Conservation (phyloP, 805 yeast species). For the Candida ortonii region DNA sequence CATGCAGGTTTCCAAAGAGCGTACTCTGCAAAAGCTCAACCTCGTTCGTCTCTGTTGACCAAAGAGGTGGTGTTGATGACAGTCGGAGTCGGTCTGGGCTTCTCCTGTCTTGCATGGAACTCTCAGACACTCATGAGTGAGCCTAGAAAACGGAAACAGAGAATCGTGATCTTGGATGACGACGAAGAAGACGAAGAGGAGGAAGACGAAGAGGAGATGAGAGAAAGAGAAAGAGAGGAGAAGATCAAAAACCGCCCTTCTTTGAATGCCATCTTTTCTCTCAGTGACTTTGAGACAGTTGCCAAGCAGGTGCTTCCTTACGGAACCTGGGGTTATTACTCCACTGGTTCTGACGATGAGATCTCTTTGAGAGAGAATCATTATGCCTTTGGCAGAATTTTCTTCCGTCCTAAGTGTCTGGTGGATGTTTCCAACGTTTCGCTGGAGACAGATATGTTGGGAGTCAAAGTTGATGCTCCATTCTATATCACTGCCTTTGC, state of each 20-base stretch:
- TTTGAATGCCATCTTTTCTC: constrained; percentile 62
- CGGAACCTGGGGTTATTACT: constrained; percentile 85
- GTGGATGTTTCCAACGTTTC: constrained; percentile 71
- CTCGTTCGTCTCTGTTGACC: too few relatives aligned
- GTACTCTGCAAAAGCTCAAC: too few relatives aligned
- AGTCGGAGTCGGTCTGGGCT: constrained; percentile 9
- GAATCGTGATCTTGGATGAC: constrained; percentile 25
- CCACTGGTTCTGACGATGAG: constrained; percentile 91
- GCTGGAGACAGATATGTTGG: constrained; percentile 65
- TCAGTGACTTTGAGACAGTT: constrained; percentile 82
- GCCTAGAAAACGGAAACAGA: constrained; percentile 14
- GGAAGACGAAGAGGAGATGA: constrained; percentile 23
- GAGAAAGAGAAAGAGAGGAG: constrained; percentile 41
- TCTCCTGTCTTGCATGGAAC: constrained; percentile 1
- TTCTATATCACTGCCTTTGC: constrained; percentile 91
- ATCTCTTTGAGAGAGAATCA: constrained; percentile 85
- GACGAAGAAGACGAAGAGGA: constrained; percentile 29
- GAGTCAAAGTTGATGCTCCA: constrained; percentile 63
- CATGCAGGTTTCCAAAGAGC: too few relatives aligned
- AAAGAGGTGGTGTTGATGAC: too few relatives aligned
- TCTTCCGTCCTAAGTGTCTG: constrained; percentile 78
- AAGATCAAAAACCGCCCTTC: constrained; percentile 58
- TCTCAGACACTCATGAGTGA: constrained; percentile 16
- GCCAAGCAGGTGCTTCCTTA: constrained; percentile 73
- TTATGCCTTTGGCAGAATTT: constrained; percentile 77